Percentiles rank a stretch among this genome's conserved stretches.
Conservation (phyloP, 345 rosid genomes). For the Viola odorata region DNA sequence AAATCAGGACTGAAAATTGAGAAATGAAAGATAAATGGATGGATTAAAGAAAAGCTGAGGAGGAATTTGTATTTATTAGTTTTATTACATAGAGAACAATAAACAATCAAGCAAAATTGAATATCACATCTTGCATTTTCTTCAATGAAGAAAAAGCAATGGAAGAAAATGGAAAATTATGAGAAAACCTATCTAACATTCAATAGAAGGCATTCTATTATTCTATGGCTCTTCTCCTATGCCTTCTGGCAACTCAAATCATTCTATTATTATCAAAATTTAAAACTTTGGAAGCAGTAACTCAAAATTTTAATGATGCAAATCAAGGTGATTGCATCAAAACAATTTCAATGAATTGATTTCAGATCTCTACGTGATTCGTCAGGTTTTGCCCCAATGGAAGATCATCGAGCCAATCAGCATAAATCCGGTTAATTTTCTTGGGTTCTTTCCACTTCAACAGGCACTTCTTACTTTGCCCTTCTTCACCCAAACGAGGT, state of each 20-base stretch:
- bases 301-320: background rate
- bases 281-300: background rate
- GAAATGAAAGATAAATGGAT: no score
- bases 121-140: no score
- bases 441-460: slow-evolving; percentile 72
- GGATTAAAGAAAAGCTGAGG: no score
- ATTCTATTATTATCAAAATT: background rate
- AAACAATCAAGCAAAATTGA: no score
- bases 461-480: slow-evolving; percentile 47
- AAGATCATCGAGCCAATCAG: slow-evolving; percentile 89
- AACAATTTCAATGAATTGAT: background rate
- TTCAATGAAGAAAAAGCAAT: background rate
- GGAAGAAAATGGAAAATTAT: background rate
- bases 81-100: no score
- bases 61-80: no score
- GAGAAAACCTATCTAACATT: background rate
- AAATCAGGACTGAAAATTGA: no score
- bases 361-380: slow-evolving; percentile 18
- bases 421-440: slow-evolving; percentile 86
- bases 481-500: slow-evolving; percentile 44
- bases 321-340: no score
- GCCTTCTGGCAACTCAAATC: background rate
- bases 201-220: background rate
- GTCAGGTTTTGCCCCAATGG: slow-evolving; percentile 37
- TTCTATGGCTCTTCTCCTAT: background rate